A percentile compares a stretch with the other conserved stretches of the same genome.
Evolutionary conservation across 2,329 filamentous ascomycete genomes (phyloP).

Genomic region (Penicillium sp.): DNA sequence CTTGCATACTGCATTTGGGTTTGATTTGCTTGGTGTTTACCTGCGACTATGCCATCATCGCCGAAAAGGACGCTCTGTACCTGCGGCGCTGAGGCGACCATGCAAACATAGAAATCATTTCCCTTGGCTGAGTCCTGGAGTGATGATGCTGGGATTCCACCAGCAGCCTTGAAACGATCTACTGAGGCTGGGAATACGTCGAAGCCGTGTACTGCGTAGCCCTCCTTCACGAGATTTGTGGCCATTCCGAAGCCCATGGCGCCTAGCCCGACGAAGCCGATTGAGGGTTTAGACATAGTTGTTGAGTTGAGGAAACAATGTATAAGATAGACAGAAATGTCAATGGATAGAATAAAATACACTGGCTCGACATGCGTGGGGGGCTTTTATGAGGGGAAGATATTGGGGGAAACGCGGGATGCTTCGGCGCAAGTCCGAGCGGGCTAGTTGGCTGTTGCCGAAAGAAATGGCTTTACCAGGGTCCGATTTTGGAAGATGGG

Average conservation of each 20-base stretch:
- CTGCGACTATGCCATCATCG: constrained; percentile 48
- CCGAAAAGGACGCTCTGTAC: constrained; percentile 65
- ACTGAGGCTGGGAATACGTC: constrained; percentile 68
- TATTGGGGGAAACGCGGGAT: constrained; percentile 19
- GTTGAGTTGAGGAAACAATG: neutral
- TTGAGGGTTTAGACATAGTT: constrained; percentile 46
- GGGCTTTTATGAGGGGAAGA: constrained; percentile 14
- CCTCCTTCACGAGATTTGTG: constrained; percentile 65
- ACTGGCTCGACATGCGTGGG: constrained; percentile 2
- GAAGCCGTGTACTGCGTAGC: constrained; percentile 67
- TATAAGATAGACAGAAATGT: neutral
- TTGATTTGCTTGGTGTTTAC: constrained; percentile 4
- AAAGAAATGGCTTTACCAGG: neutral
- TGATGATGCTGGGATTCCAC: constrained; percentile 59
- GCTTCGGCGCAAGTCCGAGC: constrained; percentile 21
- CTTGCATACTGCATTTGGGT: neutral
- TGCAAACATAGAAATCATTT: constrained; percentile 64
- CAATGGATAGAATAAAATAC: neutral
- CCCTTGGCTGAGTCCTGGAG: constrained; percentile 61
- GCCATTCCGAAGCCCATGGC: constrained; percentile 84
- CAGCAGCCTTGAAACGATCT: constrained; percentile 62
- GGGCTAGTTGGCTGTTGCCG: neutral
- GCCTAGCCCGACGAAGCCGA: constrained; percentile 72
- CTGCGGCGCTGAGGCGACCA: constrained; percentile 73
- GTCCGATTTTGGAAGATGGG: neutral